phyloP scores from a whole-genome alignment of 139 green algal genomes.

The Coccomyxa sp. region DNA sequence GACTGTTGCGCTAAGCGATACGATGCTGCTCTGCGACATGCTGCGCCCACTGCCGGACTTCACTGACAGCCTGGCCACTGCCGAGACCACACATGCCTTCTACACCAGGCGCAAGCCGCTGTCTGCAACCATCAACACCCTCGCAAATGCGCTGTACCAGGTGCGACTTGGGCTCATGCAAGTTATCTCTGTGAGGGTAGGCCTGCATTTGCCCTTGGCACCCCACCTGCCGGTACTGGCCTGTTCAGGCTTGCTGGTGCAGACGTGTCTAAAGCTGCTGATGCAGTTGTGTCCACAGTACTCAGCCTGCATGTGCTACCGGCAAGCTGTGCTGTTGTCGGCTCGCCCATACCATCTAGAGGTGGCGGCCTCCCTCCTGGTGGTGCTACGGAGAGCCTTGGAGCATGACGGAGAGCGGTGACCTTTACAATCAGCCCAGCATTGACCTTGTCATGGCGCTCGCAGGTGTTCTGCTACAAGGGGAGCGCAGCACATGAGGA shows the following conservation, averaged over 20 bases:
- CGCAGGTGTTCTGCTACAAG: constrained; percentile 79
- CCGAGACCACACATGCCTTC: constrained; percentile 70
- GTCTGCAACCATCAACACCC: constrained; percentile 97
- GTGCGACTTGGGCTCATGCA: constrained; percentile 26
- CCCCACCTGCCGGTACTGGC: not conserved
- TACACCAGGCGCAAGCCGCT: constrained; percentile 85
- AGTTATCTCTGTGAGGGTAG: not conserved
- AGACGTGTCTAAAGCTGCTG: not conserved
- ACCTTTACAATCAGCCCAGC: too few relatives aligned
- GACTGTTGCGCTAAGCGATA: constrained; percentile 91
- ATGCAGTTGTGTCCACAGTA: not conserved
- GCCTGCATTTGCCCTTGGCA: too few relatives aligned
- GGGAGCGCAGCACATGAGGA: constrained; percentile 79
- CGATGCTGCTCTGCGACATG: constrained; percentile 77
- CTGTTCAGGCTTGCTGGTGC: not conserved
- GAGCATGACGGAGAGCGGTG: too few relatives aligned
- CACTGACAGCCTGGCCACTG: constrained; percentile 58
- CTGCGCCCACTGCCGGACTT: constrained; percentile 70
- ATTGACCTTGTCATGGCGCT: too few relatives aligned
- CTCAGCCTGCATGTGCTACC: too few relatives aligned
- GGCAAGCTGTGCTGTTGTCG: too few relatives aligned
- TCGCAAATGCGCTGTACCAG: constrained; percentile 96
- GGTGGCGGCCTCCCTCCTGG: too few relatives aligned
- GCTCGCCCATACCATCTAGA: too few relatives aligned
- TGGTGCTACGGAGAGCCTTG: too few relatives aligned